phyloP scores from a whole-genome alignment of 2,329 filamentous ascomycete genomes.

The Chrysoporthe austroafricana region DNA sequence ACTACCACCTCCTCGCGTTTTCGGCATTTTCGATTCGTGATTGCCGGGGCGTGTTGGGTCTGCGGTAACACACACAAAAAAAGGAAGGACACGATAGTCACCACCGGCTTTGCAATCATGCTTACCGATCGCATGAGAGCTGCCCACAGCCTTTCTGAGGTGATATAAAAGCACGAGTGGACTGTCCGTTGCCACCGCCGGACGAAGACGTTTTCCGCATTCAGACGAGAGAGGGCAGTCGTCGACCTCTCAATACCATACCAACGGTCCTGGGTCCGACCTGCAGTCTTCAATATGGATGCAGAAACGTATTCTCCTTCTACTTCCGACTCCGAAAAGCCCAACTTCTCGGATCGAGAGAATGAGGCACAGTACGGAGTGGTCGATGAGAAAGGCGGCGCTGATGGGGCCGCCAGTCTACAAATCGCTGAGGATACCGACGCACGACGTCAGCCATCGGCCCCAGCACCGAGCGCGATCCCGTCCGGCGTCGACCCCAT shows the following conservation, averaged over 20 bases:
- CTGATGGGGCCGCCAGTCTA: background rate
- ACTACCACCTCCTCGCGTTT: conserved; percentile 6
- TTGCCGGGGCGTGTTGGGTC: too few relatives aligned
- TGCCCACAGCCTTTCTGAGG: background rate
- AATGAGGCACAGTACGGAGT: background rate
- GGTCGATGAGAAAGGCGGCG: background rate
- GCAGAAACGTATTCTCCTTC: background rate
- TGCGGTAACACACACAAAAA: too few relatives aligned
- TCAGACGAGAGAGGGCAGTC: background rate
- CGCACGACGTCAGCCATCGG: background rate
- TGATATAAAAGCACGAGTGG: background rate
- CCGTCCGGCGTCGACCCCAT: conserved; percentile 19
- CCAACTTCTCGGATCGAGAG: conserved; percentile 15
- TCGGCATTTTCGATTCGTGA: conserved; percentile 11
- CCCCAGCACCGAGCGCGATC: conserved; percentile 1
- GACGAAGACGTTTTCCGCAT: background rate
- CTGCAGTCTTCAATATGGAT: conserved; percentile 5
- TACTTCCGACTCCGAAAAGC: conserved; percentile 24
- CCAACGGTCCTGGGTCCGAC: background rate
- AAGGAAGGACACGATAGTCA: background rate
- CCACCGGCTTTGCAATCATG: background rate
- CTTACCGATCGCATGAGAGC: background rate
- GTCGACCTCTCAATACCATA: background rate
- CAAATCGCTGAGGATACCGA: background rate
- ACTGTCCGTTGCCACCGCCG: background rate